phyloP scores from a whole-genome alignment of 2,329 filamentous ascomycete species.

The Bipolaris zeicola region DNA sequence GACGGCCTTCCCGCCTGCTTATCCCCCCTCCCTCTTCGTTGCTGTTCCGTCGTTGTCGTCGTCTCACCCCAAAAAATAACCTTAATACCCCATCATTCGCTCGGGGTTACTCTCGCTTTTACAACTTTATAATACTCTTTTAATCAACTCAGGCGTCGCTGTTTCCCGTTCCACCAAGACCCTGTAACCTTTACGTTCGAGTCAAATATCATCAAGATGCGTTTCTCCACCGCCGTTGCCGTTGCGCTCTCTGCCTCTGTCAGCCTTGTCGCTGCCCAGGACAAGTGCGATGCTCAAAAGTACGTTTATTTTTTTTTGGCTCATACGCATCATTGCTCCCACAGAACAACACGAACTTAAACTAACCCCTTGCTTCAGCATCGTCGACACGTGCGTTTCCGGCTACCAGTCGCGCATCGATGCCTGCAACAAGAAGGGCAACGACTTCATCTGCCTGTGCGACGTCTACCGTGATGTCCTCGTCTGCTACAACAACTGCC shows the following conservation, averaged over 20 bases:
- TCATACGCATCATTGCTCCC: not conserved
- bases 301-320: conserved; percentile 25
- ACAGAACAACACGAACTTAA: too few species aligned
- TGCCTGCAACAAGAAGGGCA: conserved; percentile 48
- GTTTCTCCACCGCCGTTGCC: conserved; percentile 37
- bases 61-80: not conserved
- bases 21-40: not conserved
- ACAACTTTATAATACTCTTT: not conserved
- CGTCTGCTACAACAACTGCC: conserved; percentile 70
- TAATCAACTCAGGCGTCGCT: not conserved
- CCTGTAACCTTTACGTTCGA: not conserved
- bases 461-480: conserved; percentile 59
- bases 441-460: conserved; percentile 65
- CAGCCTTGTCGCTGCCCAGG: conserved; percentile 50
- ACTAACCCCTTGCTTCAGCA: conserved; percentile 43
- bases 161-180: not conserved
- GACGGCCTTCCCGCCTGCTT: not conserved
- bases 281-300: conserved; percentile 48
- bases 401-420: conserved; percentile 51
- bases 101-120: not conserved
- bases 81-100: not conserved
- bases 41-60: not conserved
- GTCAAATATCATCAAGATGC: conserved; percentile 32
- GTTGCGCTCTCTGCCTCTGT: conserved; percentile 39
- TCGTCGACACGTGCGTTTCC: conserved; percentile 57